Percentiles rank a stretch among this genome's conserved stretches.
Evolutionary conservation across 768 basidiomycete species (phyloP).

Genomic region (Hypsizygus marmoreus): DNA sequence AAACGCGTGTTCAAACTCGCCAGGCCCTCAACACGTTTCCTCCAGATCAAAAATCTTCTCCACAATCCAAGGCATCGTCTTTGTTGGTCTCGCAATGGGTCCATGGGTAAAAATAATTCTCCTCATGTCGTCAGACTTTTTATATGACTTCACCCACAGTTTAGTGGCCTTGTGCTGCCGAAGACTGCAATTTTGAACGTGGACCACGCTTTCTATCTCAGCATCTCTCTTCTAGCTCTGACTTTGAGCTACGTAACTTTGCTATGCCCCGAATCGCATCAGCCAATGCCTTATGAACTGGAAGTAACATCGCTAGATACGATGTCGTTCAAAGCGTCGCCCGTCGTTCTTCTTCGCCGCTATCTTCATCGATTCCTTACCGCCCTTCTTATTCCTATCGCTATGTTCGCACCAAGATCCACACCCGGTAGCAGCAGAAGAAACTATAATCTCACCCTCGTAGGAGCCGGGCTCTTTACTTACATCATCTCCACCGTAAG

Average conservation of each 20-base stretch:
- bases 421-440: constrained; percentile 41
- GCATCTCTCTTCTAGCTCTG: constrained; percentile 37
- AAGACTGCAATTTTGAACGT: constrained; percentile 57
- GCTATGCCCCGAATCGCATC: constrained; percentile 58
- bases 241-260: constrained; percentile 43
- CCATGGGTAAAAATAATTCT: constrained; percentile 65
- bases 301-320: constrained; percentile 21
- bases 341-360: constrained; percentile 26
- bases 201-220: constrained; percentile 41
- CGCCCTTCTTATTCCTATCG: constrained; percentile 63
- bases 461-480: constrained; percentile 64
- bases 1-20: neutral
- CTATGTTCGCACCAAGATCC: constrained; percentile 65
- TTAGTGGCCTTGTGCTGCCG: constrained; percentile 57
- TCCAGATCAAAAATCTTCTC: constrained; percentile 55
- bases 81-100: constrained; percentile 75
- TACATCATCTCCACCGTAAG: constrained; percentile 68
- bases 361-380: constrained; percentile 32
- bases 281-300: constrained; percentile 20
- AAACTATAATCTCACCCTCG: constrained; percentile 76
- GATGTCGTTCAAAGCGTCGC: constrained; percentile 30
- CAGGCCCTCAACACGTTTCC: neutral
- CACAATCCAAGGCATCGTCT: constrained; percentile 73
- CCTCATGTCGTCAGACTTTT: neutral
- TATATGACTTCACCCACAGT: constrained; percentile 22